phyloP scores from a whole-genome alignment of 2,329 filamentous ascomycete species.

The Fusarium austroafricanum region DNA sequence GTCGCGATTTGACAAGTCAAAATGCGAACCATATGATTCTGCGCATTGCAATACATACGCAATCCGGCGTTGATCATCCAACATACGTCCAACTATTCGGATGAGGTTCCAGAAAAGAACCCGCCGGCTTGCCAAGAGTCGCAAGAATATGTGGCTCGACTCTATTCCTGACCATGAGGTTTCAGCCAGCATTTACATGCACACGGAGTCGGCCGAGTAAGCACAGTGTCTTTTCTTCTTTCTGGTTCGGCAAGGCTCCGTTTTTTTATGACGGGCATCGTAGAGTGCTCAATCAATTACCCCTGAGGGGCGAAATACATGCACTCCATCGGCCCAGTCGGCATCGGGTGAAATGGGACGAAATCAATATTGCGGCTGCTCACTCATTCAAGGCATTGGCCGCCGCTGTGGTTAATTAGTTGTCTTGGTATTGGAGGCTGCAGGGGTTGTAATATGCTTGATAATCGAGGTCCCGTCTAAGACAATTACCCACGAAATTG shows the following conservation, averaged over 20 bases:
- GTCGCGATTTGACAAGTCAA: conserved; percentile 22
- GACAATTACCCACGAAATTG: conserved; percentile 19
- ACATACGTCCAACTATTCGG: not conserved
- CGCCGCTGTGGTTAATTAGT: conserved; percentile 37
- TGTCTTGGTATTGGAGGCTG: conserved; percentile 14
- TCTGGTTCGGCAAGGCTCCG: conserved; percentile 23
- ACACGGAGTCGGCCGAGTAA: conserved; percentile 40
- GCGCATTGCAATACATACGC: not conserved
- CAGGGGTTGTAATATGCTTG: conserved; percentile 17
- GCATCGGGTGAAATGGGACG: conserved; percentile 34
- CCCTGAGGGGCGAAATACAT: conserved; percentile 38
- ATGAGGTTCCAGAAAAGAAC: not conserved
- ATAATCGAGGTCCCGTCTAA: conserved; percentile 18
- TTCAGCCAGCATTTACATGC: conserved; percentile 24
- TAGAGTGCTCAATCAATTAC: conserved; percentile 18
- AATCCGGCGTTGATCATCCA: conserved; percentile 6
- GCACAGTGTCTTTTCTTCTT: conserved; percentile 31
- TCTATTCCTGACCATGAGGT: conserved; percentile 1
- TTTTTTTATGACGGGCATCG: conserved; percentile 28
- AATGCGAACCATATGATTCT: conserved; percentile 9
- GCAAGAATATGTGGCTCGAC: conserved; percentile 10
- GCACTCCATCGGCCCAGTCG: conserved; percentile 36
- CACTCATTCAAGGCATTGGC: conserved; percentile 17
- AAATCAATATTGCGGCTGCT: conserved; percentile 22
- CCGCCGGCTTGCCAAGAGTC: conserved; percentile 1